These are phyloP conservation scores for Rhodamnia argentea DNA, from an alignment of 345 rosid species.

Conservation along the genomic window DNA sequence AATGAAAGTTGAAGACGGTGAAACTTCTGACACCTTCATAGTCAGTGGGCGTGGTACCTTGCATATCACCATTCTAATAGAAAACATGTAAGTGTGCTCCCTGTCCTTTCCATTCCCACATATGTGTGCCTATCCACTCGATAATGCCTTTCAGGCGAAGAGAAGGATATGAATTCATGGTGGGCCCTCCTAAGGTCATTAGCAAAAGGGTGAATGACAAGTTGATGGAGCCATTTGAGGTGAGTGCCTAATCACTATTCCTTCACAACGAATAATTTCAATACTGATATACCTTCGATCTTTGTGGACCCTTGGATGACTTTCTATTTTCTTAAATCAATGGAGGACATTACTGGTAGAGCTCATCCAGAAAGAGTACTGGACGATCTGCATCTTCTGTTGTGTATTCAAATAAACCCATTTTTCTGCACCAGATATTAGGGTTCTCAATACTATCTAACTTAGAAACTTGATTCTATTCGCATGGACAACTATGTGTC, in stretches of 20 bases:
- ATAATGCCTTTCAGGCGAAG: slow-evolving; percentile 59
- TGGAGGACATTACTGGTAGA: neutral
- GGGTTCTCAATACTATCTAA: neutral
- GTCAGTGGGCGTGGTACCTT: slow-evolving; percentile 97
- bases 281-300: neutral
- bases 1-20: slow-evolving; percentile 97
- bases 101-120: slow-evolving; percentile 3
- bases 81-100: slow-evolving; percentile 63
- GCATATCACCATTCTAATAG: slow-evolving; percentile 90
- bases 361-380: neutral
- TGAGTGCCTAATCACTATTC: slow-evolving; percentile 11
- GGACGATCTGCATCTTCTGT: neutral
- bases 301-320: neutral
- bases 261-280: neutral
- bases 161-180: slow-evolving; percentile 98
- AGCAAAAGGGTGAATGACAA: slow-evolving; percentile 67
- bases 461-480: neutral
- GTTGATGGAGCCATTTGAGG: slow-evolving; percentile 88
- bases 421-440: neutral
- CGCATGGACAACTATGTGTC: neutral
- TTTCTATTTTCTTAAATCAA: neutral
- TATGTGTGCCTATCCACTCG: slow-evolving; percentile 8
- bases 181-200: slow-evolving; percentile 97
- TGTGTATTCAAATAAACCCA: neutral
- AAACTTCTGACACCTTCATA: slow-evolving; percentile 88